Base-by-base conservation (phyloP, 164 flowering plant genomes). In the Aristolochia fimbriata region DNA sequence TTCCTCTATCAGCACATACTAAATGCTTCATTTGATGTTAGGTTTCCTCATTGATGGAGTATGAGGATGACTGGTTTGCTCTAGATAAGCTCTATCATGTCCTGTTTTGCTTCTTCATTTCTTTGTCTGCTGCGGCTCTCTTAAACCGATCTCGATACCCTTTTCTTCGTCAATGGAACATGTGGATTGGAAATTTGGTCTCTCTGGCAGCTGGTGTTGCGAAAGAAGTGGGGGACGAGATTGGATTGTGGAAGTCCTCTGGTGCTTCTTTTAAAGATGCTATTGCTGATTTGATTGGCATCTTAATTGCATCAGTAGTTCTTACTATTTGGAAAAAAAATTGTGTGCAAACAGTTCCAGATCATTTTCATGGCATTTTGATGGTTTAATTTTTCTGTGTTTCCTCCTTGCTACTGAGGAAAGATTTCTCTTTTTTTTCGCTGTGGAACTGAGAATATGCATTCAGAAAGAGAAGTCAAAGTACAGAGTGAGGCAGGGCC, bases 261-360 rank as follows among this genome's bases (percentile, higher is more conserved):
- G 96, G 98, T 1, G 96, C 93, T 46, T 92, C 96, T 43, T 12
- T 68, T 59, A 85, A 78, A 62, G 98, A 92, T 64, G 83, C 75
- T 27, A 70, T 78, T 45, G 86, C 96, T 14, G 95, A 92, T 68
- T 41, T 80, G 37, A 5, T 81, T 15, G 98, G 98, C 22, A 74
- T 83, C 19, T 46, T 78, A 7, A 13, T 85, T 24, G 94, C 90
- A 15, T 72, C 67, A 7, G 1, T 64, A 17, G 66, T 37, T 20
- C 75, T 85, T 30, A 76, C 57, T 21, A 17, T 77, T 21, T 61
- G 59, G 46, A 74, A 55, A 37, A 58, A 25, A 1, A 20, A 22
- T 19, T 65, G 31, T 17, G 16, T 43, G 24, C 57, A 31, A 57
- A 6, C 12, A 22, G 58, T 75, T 22, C 31, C 61, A 17, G 71